Conservation (phyloP, 2,329 filamentous ascomycete genomes). For the Cladophialophora bantiana region DNA sequence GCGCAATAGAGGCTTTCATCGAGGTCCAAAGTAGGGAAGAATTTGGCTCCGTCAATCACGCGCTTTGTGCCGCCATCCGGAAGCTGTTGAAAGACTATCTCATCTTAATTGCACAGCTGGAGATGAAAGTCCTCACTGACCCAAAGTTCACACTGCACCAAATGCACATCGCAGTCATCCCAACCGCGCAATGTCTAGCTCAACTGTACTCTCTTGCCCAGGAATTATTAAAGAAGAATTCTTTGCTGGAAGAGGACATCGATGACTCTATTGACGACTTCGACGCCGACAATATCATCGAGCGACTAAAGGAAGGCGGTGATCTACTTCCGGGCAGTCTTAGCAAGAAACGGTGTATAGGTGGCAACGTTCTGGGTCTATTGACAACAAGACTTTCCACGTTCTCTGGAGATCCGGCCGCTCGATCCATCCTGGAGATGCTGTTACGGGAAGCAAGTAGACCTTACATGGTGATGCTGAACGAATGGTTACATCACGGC, state of each 20-base stretch:
- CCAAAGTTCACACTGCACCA: conserved; percentile 90
- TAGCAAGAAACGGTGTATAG: conserved; percentile 93
- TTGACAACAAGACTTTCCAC: conserved; percentile 83
- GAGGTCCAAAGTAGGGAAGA: conserved; percentile 93
- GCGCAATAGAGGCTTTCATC: conserved; percentile 87
- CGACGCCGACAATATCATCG: conserved; percentile 90
- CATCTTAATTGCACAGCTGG: conserved; percentile 88
- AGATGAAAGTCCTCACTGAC: conserved; percentile 90
- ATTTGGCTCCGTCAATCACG: conserved; percentile 94
- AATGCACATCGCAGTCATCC: conserved; percentile 87
- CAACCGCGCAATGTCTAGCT: conserved; percentile 87
- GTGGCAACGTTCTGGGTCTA: conserved; percentile 89
- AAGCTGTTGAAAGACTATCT: conserved; percentile 93
- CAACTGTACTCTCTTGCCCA: conserved; percentile 88
- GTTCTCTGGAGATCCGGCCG: conserved; percentile 92
- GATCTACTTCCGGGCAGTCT: conserved; percentile 80
- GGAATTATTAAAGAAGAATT: conserved; percentile 87
- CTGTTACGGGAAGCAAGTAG: conserved; percentile 85
- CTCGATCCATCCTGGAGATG: conserved; percentile 79
- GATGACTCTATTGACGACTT: conserved; percentile 75
- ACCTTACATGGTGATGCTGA: conserved; percentile 97
- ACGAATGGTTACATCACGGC: conserved; percentile 97
- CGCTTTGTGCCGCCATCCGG: conserved; percentile 91
- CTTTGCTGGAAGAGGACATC: conserved; percentile 79
- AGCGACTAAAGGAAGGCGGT: conserved; percentile 84